A percentile compares a stretch with the other conserved stretches of the same genome.
These are phyloP conservation scores for Cercospora zeae-maydis DNA, from an alignment of 2,329 filamentous ascomycete genomes.

Conservation along the genomic window DNA sequence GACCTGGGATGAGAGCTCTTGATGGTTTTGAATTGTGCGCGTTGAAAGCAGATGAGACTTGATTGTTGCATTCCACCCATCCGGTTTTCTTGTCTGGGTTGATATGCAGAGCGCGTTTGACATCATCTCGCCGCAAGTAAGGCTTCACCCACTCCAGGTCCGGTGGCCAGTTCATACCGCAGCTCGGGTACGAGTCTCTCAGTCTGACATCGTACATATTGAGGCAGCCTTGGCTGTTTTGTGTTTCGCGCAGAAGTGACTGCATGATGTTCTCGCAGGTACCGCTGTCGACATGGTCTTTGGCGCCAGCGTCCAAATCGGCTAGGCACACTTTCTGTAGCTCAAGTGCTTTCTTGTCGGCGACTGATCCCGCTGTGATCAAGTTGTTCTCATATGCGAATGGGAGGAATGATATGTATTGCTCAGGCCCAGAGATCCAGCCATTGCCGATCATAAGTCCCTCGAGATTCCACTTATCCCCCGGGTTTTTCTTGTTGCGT, in stretches of 20 bases:
- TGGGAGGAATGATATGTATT: conserved; percentile 82
- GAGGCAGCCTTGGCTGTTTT: conserved; percentile 59
- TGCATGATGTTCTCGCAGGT: conserved; percentile 76
- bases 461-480: conserved; percentile 68
- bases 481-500: conserved; percentile 63
- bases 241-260: conserved; percentile 64
- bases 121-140: conserved; percentile 79
- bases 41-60: conserved; percentile 69
- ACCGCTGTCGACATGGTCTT: conserved; percentile 60
- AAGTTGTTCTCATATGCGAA: conserved; percentile 76
- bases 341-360: conserved; percentile 63
- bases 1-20: conserved; percentile 68
- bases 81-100: conserved; percentile 76
- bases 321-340: conserved; percentile 66
- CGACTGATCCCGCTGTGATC: conserved; percentile 64
- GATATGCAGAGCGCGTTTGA: conserved; percentile 76
- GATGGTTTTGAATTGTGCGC: conserved; percentile 69
- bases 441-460: conserved; percentile 94
- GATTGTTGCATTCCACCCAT: conserved; percentile 85
- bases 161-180: conserved; percentile 97
- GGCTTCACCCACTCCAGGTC: conserved; percentile 74
- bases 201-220: conserved; percentile 98
- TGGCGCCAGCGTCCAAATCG: conserved; percentile 55
- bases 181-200: conserved; percentile 73
- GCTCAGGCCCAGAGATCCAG: conserved; percentile 87